Percentiles rank a stretch among this genome's conserved stretches.
These are phyloP conservation scores for Rhodamnia argentea DNA, from an alignment of 345 rosid genomes.

Conservation along the genomic window DNA sequence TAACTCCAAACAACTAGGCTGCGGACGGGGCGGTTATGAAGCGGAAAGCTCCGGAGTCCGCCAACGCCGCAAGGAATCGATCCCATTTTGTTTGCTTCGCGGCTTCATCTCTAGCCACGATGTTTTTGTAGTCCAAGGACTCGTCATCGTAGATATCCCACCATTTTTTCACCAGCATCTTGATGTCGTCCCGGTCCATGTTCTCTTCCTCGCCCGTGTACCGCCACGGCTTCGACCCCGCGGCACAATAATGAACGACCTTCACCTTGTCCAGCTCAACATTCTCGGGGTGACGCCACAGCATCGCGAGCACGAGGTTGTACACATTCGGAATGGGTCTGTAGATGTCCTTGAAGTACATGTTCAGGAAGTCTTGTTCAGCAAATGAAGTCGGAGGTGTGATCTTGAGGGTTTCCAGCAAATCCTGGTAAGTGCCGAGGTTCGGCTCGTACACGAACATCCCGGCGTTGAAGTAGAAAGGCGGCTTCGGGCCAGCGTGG, in stretches of 20 bases:
- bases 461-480: constrained; percentile 44
- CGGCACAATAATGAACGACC: constrained; percentile 41
- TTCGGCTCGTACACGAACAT: constrained; percentile 38
- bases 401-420: constrained; percentile 19
- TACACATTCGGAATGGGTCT: constrained; percentile 17
- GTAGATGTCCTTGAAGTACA: constrained; percentile 32
- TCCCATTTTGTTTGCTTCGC: neutral
- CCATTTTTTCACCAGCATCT: constrained; percentile 30
- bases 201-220: constrained; percentile 33
- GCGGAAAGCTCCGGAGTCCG: constrained; percentile 18
- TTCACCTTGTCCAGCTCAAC: constrained; percentile 13
- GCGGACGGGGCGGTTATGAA: constrained; percentile 28
- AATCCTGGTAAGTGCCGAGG: constrained; percentile 13
- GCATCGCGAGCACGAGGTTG: constrained; percentile 39
- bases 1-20: constrained; percentile 8
- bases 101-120: neutral
- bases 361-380: constrained; percentile 49
- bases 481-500: constrained; percentile 20
- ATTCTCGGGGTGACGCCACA: constrained; percentile 45
- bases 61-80: constrained; percentile 17
- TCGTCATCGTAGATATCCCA: constrained; percentile 33
- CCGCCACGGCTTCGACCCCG: constrained; percentile 50
- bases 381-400: constrained; percentile 41
- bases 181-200: constrained; percentile 37
- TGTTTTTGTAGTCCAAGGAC: constrained; percentile 22